Evolutionary conservation across 2,329 filamentous ascomycete species (phyloP).

Genomic region (Ceratocystis ficicola): DNA sequence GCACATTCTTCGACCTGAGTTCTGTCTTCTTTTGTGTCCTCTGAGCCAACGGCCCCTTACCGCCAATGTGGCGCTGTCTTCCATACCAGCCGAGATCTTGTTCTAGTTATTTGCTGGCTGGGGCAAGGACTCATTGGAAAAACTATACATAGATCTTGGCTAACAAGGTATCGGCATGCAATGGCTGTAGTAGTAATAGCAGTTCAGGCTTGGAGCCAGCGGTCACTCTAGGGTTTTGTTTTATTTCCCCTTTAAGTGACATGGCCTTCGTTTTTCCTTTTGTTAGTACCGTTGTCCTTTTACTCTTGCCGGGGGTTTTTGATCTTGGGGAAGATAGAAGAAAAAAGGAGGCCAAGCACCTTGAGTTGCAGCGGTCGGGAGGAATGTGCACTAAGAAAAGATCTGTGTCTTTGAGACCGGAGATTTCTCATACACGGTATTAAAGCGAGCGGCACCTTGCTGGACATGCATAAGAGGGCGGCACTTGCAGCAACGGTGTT

Average conservation of each 20-base stretch:
- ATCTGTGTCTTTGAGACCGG: constrained; percentile 8
- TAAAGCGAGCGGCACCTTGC: not conserved
- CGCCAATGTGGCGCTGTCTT: not conserved
- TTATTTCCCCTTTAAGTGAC: too few species aligned
- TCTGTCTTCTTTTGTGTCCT: not conserved
- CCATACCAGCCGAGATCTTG: not conserved
- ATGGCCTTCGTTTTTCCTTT: too few species aligned
- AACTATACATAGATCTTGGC: constrained; percentile 1
- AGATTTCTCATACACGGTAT: constrained; percentile 2
- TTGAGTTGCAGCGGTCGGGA: not conserved
- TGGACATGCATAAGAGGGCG: not conserved
- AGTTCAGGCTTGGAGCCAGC: too few species aligned
- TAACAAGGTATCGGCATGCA: not conserved
- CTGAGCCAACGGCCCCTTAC: not conserved
- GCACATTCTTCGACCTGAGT: not conserved
- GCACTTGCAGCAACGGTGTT: not conserved
- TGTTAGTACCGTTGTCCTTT: too few species aligned
- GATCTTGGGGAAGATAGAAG: not conserved
- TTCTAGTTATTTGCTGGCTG: not conserved
- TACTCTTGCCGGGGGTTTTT: not conserved
- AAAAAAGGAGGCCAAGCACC: not conserved
- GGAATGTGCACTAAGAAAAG: constrained; percentile 8
- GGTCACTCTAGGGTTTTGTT: too few species aligned
- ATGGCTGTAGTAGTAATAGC: too few species aligned
- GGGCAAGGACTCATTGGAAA: not conserved